phyloP scores from a whole-genome alignment of 2,329 filamentous ascomycete species.

The Geosmithia morbida region DNA sequence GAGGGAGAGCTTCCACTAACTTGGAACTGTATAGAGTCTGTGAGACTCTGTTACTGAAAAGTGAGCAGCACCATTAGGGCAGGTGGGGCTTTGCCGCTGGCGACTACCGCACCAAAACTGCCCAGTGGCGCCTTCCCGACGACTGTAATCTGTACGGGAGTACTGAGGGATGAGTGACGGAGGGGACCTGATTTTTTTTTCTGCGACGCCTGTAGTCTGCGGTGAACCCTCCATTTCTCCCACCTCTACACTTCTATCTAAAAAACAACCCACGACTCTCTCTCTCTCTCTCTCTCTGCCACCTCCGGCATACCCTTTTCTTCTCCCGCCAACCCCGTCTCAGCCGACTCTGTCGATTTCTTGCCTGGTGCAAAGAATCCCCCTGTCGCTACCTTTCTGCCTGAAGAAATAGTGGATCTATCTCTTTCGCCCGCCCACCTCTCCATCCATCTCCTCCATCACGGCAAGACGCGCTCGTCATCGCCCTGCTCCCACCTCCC shows the following conservation, averaged over 20 bases:
- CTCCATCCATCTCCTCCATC: neutral
- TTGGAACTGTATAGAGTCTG: neutral
- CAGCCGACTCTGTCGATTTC: neutral
- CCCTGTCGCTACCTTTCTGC: neutral
- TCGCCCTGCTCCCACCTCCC: neutral
- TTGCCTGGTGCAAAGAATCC: slow-evolving; percentile 4
- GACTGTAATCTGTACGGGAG: too few species aligned
- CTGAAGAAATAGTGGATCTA: slow-evolving; percentile 3
- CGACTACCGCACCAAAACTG: neutral
- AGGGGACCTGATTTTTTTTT: slow-evolving; percentile 1
- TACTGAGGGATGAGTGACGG: neutral
- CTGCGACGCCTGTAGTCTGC: neutral
- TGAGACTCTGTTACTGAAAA: neutral
- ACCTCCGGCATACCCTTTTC: neutral
- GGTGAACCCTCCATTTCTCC: neutral
- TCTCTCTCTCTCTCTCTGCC: too few species aligned
- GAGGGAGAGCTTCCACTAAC: neutral
- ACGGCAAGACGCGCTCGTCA: neutral
- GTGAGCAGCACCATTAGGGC: neutral
- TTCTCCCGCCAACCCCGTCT: neutral
- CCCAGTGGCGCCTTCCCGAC: neutral
- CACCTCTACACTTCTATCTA: neutral
- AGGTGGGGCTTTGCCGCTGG: neutral
- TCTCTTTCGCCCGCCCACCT: neutral
- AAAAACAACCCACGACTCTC: neutral